Conservation (phyloP, 805 yeast genomes). For the Ogataea nakhonphanomensis region DNA sequence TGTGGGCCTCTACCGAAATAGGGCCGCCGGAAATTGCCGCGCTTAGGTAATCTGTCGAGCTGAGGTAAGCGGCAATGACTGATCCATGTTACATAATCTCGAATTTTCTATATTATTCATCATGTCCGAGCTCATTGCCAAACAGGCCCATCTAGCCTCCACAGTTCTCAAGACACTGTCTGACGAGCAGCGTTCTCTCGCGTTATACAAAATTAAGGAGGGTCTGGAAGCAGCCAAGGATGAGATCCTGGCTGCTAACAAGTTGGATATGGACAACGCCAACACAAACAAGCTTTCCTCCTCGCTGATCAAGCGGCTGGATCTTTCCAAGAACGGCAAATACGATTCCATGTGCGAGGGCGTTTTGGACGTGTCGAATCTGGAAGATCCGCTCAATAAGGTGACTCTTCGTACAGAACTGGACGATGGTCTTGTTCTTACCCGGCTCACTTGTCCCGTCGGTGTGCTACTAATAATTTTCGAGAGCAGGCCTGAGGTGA, state of each 20-base stretch:
- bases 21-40: background rate
- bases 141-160: slow-evolving; percentile 77
- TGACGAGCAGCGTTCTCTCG: slow-evolving; percentile 67
- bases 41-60: background rate
- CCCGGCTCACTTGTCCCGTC: slow-evolving; percentile 86
- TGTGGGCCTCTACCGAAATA: too few species aligned
- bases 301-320: slow-evolving; percentile 79
- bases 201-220: slow-evolving; percentile 70
- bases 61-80: background rate
- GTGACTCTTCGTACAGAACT: slow-evolving; percentile 76
- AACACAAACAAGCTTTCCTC: slow-evolving; percentile 55
- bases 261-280: slow-evolving; percentile 71
- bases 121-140: slow-evolving; percentile 76
- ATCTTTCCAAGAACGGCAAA: slow-evolving; percentile 76
- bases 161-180: slow-evolving; percentile 74
- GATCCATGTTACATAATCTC: background rate
- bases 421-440: slow-evolving; percentile 84
- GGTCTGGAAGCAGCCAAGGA: slow-evolving; percentile 58
- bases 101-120: background rate
- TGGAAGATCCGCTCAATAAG: slow-evolving; percentile 93
- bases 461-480: slow-evolving; percentile 91
- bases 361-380: slow-evolving; percentile 80
- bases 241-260: slow-evolving; percentile 68
- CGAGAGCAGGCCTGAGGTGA: slow-evolving; percentile 97
- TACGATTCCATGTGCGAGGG: slow-evolving; percentile 95